Conservation (phyloP, 345 rosid species). For the Ceriops zippeliana region DNA sequence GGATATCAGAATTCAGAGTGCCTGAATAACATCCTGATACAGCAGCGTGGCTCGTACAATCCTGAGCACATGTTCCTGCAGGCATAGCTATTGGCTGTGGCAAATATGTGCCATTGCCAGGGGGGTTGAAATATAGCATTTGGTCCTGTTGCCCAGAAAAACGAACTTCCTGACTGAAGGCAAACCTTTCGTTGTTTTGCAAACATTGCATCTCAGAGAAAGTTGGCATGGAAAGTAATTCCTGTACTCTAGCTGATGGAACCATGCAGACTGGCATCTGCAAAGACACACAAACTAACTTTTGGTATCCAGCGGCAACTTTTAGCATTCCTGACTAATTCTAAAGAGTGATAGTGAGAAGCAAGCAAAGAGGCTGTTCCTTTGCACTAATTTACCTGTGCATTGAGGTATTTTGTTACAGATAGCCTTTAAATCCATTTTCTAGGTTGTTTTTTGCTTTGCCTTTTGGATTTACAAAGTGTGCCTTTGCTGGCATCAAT, state of each 20-base stretch:
- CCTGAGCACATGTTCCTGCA: constrained; percentile 4
- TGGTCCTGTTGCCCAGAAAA: constrained; percentile 9
- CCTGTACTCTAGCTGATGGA: not conserved
- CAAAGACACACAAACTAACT: not conserved
- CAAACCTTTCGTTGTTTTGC: not conserved
- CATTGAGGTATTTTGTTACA: too few species aligned
- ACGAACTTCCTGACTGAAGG: constrained; percentile 19
- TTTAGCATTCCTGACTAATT: too few species aligned
- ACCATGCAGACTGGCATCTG: constrained; percentile 6
- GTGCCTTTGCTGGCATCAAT: too few species aligned
- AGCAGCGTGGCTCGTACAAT: constrained; percentile 8
- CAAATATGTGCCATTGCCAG: not conserved
- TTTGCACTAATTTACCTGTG: too few species aligned
- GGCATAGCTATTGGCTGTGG: constrained; percentile 3
- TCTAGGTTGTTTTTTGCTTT: too few species aligned
- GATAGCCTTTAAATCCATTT: too few species aligned
- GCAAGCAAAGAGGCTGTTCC: too few species aligned
- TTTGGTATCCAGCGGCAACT: not conserved
- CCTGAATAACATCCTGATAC: not conserved
- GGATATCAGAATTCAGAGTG: constrained; percentile 7
- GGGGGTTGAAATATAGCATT: not conserved
- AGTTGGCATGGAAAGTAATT: not conserved
- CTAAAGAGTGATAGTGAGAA: too few species aligned
- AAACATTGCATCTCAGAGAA: not conserved
- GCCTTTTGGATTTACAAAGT: too few species aligned